These are phyloP conservation scores for Dalbergia cochinchinensis DNA, from an alignment of 306 rosid species.

Conservation along the genomic window DNA sequence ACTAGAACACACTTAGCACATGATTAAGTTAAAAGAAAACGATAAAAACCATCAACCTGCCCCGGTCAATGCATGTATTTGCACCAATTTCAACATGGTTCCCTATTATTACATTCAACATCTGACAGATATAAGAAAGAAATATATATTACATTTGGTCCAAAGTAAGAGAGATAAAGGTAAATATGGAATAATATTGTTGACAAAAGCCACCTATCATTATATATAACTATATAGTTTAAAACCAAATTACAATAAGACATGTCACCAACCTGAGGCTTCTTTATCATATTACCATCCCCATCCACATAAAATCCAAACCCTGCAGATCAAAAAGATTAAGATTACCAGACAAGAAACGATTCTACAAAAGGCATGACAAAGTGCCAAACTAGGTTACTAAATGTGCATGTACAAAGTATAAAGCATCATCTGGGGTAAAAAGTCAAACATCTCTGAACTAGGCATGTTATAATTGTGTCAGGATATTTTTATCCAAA, in stretches of 20 bases:
- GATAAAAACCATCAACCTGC: conserved; percentile 67
- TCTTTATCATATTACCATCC: conserved; percentile 79
- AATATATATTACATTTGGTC: conserved; percentile 15
- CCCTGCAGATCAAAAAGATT: conserved; percentile 59
- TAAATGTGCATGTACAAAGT: neutral
- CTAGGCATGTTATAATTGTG: conserved; percentile 2
- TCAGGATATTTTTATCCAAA: neutral
- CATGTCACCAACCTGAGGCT: conserved; percentile 82
- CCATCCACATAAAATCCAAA: conserved; percentile 87
- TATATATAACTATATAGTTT: conserved; percentile 28
- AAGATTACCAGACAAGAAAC: conserved; percentile 17
- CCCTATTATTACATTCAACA: conserved; percentile 79
- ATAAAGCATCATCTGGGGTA: neutral
- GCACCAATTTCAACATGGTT: conserved; percentile 88
- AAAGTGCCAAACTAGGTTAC: conserved; percentile 33
- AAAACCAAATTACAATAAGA: neutral
- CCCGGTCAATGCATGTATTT: conserved; percentile 93
- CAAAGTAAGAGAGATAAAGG: conserved; percentile 5
- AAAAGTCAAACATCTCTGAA: conserved; percentile 11
- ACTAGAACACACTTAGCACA: conserved; percentile 29
- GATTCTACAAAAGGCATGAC: conserved; percentile 11
- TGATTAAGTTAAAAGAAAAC: conserved; percentile 15
- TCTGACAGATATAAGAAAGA: conserved; percentile 57
- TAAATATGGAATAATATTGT: conserved; percentile 26
- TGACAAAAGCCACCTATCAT: conserved; percentile 13